Evolutionary conservation across 495 filamentous ascomycete genomes (phyloP), one percentile per base, ranked within the genome.

Genomic region (Venustampulla echinocandica): DNA sequence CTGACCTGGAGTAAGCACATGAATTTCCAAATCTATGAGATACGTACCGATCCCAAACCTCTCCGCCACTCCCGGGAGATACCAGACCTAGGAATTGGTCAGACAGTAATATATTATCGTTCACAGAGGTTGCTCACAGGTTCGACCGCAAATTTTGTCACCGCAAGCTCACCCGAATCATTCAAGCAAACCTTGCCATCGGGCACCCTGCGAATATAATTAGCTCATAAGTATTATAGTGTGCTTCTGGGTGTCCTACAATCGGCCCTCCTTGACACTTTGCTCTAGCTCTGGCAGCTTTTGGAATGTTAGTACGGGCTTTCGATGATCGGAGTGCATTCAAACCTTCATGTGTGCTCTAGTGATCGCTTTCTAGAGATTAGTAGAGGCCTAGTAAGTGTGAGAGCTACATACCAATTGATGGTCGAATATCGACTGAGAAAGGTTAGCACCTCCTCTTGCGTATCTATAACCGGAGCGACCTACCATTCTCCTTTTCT

Each of bases 121-220:
- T 33, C 10, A 23, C 10, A 25, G n/a, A 15, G n/a, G 1, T 19
- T 32, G 44, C 59, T 54, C 54, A 79, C 81, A 3, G 92, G 92
- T 67, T 96, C 92, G 23, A 94, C 89, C 7, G 92, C 92, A 47
- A 96, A 88, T 65, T 98, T 98, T 18, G 90, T 96, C 10, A 98
- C 92, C 30, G 86, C 85, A 9, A 98, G 75, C 60, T 98, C 92
- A 24, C 92, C 92, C 2, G 60, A 61, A 5, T 74, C 71, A 57
- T 93, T 92, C 30, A 98, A 64, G 50, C 93, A 90, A 39, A 98
- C 87, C 49, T 84, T 87, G 33, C 92, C 92, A 64, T 98, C 92
- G 0, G 89, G 87, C 7, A 83, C 71, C 4, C 69, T 71, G 24
- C 11, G 4, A 30, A 34, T 10, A 21, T 25, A 23, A 38, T 67